Conservation (phyloP, 768 basidiomycete genomes). For the Mycena polygramma region DNA sequence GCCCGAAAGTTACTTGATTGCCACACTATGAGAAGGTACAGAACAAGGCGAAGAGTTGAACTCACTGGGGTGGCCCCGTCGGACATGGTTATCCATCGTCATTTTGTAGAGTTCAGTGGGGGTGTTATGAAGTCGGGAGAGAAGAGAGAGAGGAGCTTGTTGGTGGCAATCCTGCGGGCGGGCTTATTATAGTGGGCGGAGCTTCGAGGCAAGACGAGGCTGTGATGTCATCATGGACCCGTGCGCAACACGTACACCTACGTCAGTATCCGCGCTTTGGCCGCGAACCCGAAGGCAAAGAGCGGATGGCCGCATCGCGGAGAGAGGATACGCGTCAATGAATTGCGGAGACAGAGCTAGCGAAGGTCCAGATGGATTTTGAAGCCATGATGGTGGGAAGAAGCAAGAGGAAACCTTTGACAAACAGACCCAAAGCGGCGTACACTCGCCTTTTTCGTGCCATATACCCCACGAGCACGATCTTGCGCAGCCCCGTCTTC, state of each 20-base stretch:
- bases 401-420: too few species aligned
- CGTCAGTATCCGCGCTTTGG: slow-evolving; percentile 2
- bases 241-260: background rate
- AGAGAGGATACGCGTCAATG: too few species aligned
- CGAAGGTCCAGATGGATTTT: too few species aligned
- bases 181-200: background rate
- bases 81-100: slow-evolving; percentile 56
- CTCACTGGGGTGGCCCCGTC: slow-evolving; percentile 71
- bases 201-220: too few species aligned
- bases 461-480: slow-evolving; percentile 31
- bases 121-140: background rate
- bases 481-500: slow-evolving; percentile 15
- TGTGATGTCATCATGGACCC: too few species aligned
- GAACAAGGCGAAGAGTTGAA: background rate
- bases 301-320: too few species aligned
- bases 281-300: too few species aligned
- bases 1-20: slow-evolving; percentile 61
- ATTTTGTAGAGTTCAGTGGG: slow-evolving; percentile 38
- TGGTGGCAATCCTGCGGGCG: background rate
- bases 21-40: slow-evolving; percentile 13
- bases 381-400: too few species aligned
- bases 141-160: background rate
- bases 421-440: too few species aligned
- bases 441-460: background rate
- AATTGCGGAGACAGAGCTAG: too few species aligned